Evolutionary conservation across 2,329 filamentous ascomycete genomes (phyloP), one percentile per base, ranked within the genome.

Genomic region (Arthroderma sp.): DNA sequence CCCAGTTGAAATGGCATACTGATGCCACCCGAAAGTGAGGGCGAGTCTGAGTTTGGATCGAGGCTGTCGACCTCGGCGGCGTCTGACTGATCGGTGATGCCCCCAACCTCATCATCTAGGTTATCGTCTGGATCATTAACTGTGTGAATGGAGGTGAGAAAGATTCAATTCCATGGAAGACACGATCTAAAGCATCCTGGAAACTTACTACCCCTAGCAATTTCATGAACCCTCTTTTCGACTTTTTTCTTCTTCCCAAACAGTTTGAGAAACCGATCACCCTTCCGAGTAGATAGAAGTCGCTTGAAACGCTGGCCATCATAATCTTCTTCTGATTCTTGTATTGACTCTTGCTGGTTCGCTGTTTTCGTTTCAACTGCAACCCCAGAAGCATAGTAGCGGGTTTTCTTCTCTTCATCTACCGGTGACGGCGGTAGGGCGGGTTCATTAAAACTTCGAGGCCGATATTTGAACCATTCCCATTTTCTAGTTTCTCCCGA

Each of bases 191-290:
- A 22, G 15, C 15, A 22, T 22, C 15, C 27, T 36, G 32, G 34
- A 29, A 36, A 58, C 65, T 58, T 56, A 72, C 69, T 60, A 44
- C 62, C 60, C 46, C 62, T 50, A 33, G 58, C 54, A 45, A 60
- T 50, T 15, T 63, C 50, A 49, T 51, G 48, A 2, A 45, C 45
- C 39, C 47, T 48, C 46, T 65, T 62, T 15, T 64, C 67, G 38
- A 61, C 59, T 22, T 22, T 22, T 42, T 64, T 60, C 51, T 70
- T 73, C 53, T 69, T 72, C 37, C 72, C 66, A 42, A 78, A 69
- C 43, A 73, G 67, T 48, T 69, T 73, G 37, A 74, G 63, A 47
- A 77, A 68, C 5, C 70, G 68, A 31, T 46, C 46, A 22, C 46
- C 45, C 34, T 40, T 50, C 30, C 48, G 44, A 36, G 29, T 29